Base-by-base conservation (phyloP, 2,329 filamentous ascomycete genomes). In the Talaromyces pinophilus region DNA sequence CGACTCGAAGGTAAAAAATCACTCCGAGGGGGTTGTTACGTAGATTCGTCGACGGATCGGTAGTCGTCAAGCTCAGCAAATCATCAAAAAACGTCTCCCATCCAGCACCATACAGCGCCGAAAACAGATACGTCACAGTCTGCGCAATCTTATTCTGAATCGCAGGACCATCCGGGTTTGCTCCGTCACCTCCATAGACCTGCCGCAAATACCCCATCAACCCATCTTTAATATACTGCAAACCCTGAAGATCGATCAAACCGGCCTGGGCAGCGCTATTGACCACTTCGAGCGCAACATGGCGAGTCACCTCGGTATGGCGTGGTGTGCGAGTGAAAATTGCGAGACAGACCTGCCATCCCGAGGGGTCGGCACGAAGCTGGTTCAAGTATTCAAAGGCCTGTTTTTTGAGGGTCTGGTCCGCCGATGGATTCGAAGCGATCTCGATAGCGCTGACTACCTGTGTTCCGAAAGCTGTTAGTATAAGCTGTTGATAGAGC, bases 61-160 rank as follows among this genome's bases (percentile, higher is more conserved):
- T 80, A 67, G 86, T 86, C 6, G 93, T 92, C 71, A 99, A 80
- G 66, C 86, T 85, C 68, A 95, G 83, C 71, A 98, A 91, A 76
- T 99, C 95, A 73, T 96, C 92, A 76, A 99, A 89, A 79, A 97
- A 98, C 67, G 84, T 87, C 73, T 92, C 87, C 95, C 95, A 99
- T 44, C 91, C 90, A 63, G 90, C 87, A 63, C 88, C 88, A 78
- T 99, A 99, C 64, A 96, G 85, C 13, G 89, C 88, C 42, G 92
- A 90, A 78, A 99, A 99, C 61, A 99, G 88, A 75, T 92, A 95
- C 10, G 95, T 99, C 72, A 99, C 82, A 13, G 93, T 97, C 81
- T 99, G 95, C 55, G 94, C 93, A 71, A 99, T 87, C 81, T 99
- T 99, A 82, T 98, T 99, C 80, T 98, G 94, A 52, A 99, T 89